These are phyloP conservation scores for Gnomoniopsis smithogilvyi DNA, from an alignment of 2,329 filamentous ascomycete genomes.

Conservation along the genomic window DNA sequence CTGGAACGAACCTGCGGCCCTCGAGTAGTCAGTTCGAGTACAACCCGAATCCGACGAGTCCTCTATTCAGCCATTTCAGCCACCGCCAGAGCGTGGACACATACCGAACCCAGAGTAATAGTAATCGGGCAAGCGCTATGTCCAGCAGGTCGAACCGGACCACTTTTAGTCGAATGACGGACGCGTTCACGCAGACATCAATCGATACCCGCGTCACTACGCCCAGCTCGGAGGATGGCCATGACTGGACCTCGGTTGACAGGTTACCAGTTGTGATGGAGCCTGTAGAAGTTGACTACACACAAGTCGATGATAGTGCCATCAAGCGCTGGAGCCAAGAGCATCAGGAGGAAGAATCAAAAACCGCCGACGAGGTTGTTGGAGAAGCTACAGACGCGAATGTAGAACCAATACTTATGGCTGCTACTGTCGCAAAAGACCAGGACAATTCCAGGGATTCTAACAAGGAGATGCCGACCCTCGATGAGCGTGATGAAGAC, in stretches of 20 bases:
- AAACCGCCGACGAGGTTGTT: constrained; percentile 1
- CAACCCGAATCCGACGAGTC: constrained; percentile 72
- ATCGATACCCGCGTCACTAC: constrained; percentile 17
- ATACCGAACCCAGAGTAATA: constrained; percentile 49
- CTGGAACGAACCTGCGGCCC: constrained; percentile 72
- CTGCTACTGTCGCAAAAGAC: background rate
- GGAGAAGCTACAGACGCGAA: background rate
- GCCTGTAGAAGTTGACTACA: constrained; percentile 56
- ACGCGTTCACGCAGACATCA: constrained; percentile 61
- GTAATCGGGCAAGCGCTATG: constrained; percentile 72
- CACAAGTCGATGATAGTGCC: constrained; percentile 53
- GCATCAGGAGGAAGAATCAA: constrained; percentile 11
- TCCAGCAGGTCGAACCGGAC: constrained; percentile 65
- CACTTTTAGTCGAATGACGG: constrained; percentile 68
- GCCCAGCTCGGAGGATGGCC: constrained; percentile 41
- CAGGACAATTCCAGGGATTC: background rate
- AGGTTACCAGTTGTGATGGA: constrained; percentile 36
- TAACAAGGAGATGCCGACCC: background rate
- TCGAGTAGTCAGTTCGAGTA: constrained; percentile 81
- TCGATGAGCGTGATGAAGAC: constrained; percentile 26
- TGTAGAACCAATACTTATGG: background rate
- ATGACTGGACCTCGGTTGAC: constrained; percentile 38
- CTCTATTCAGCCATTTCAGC: constrained; percentile 52
- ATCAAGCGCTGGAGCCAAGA: constrained; percentile 41
- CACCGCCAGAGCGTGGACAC: constrained; percentile 70